These are phyloP conservation scores for Papiliotrema flavescens DNA, from an alignment of 1,284 basidiomycete species.

Conservation along the genomic window DNA sequence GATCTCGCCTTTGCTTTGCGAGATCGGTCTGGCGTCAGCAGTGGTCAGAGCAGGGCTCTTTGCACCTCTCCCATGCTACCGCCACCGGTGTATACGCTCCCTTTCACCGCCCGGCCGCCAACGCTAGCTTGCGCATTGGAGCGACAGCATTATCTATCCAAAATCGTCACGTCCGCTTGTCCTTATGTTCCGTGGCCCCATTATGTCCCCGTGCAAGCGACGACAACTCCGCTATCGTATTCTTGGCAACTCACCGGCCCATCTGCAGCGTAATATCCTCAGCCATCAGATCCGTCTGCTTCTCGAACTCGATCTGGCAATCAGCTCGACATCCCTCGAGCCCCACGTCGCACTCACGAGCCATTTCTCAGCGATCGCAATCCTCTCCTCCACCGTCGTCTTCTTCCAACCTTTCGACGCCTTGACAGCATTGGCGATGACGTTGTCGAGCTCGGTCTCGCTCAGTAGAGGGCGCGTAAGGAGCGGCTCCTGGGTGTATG, in stretches of 20 bases:
- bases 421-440: constrained; percentile 58
- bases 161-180: too few species aligned
- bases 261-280: constrained; percentile 73
- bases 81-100: too few species aligned
- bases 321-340: not conserved
- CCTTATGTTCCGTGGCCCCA: too few species aligned
- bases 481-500: constrained; percentile 51
- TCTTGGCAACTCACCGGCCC: constrained; percentile 69
- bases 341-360: constrained; percentile 54
- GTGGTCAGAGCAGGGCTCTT: constrained; percentile 3
- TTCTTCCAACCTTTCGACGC: constrained; percentile 73
- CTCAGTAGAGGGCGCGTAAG: constrained; percentile 48
- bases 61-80: too few species aligned
- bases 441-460: constrained; percentile 56
- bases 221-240: too few species aligned
- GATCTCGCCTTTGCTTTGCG: constrained; percentile 73
- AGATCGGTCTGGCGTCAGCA: constrained; percentile 60
- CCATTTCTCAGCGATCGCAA: constrained; percentile 70
- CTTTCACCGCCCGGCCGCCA: too few species aligned
- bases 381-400: constrained; percentile 64
- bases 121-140: too few species aligned
- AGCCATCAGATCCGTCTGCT: constrained; percentile 64
- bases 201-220: too few species aligned
- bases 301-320: constrained; percentile 69
- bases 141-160: too few species aligned